Base-by-base conservation (phyloP, 2,329 filamentous ascomycete genomes). In the Talaromyces sp. region DNA sequence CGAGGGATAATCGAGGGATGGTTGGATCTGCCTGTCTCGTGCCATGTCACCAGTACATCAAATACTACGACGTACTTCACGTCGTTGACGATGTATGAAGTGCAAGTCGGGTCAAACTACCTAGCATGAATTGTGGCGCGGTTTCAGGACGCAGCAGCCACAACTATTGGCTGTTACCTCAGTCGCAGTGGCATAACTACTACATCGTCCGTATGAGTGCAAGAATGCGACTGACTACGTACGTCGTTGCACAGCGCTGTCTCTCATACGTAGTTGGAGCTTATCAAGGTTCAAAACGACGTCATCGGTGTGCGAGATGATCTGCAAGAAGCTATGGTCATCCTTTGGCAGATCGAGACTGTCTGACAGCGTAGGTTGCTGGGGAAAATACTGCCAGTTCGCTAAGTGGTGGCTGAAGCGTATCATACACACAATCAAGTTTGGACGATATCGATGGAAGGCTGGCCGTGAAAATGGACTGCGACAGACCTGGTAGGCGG, bases 351-450 rank as follows among this genome's bases (percentile, higher is more conserved):
- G 16, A 50, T 25, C 6, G 28, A 28, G 28, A 3, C 28, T n/a
- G n/a, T 3, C 28, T 11, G 23, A 52, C 28, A 4, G 8, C 8
- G 23, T 52, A 14, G 31, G 28, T 52, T 52, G 48, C 12, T 7
- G n/a, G 28, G 48, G 35, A 35, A 52, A 8, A 52, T 3, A 52
- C 28, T 35, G 28, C 48, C 18, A 18, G 3, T 21, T 52, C 28
- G 48, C 48, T 52, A 33, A 21, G 35, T 52, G 48, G 31, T 35
- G 50, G 31, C 50, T 21, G 31, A 54, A 54, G 50, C 18, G 50
- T 40, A 40, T 57, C 54, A 23, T 35, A 40, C 54, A 23, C 54
- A 40, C 54, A 54, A 54, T 21, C 50, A 23, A 54, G 50, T 54
- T 54, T 54, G 5, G n/a, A 6, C 23, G 46, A 50, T 31, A 23